Base-by-base conservation (phyloP, 768 basidiomycete species). In the Russula vinacea region DNA sequence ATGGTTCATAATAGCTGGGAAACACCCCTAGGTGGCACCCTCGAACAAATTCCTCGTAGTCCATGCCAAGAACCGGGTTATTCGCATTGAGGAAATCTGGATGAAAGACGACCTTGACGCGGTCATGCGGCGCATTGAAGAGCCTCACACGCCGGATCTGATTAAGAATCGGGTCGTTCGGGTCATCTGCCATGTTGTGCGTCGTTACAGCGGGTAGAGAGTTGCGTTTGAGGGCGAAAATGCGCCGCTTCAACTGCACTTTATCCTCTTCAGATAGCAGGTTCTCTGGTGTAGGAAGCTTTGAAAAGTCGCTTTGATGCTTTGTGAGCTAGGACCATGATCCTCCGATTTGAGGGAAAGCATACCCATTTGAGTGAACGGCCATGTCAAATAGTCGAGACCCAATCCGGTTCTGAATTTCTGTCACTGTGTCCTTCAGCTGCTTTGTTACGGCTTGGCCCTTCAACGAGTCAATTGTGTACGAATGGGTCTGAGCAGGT, bases 11-110 rank as follows among this genome's bases (percentile, higher is more conserved):
- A 73, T 98, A 98, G 68, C 89, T 92, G 2, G 97, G 96, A 83
- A 99, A 99, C 45, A 99, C 96, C 54, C 97, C 97, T 55, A 99
- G 78, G 79, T 99, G 97, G 73, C 96, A 98, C 1, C 97, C 97
- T 67, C 97, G 81, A 42, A 98, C 97, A 72, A 99, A 99, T 77
- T 99, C 97, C 75, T 99, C 97, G 74, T 99, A 99, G 73, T 99
- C 97, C 64, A 99, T 81, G 2, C 94, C 95, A 22, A 99, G 78
- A 59, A 98, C 97, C 0, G 97, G 97, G 77, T 98, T 98, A 77
- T 95, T 98, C 65, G 92, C 88, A 76, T 96, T 98, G 73, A 99
- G 76, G 78, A 99, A 99, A 75, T 98, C 96, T 1, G 96, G 96
- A 76, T 98, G 96, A 83, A 98, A 98, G 50, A 98, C 82, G 73